Evolutionary conservation across 2,329 filamentous ascomycete genomes (phyloP).

Genomic region (Penicillium sp.): DNA sequence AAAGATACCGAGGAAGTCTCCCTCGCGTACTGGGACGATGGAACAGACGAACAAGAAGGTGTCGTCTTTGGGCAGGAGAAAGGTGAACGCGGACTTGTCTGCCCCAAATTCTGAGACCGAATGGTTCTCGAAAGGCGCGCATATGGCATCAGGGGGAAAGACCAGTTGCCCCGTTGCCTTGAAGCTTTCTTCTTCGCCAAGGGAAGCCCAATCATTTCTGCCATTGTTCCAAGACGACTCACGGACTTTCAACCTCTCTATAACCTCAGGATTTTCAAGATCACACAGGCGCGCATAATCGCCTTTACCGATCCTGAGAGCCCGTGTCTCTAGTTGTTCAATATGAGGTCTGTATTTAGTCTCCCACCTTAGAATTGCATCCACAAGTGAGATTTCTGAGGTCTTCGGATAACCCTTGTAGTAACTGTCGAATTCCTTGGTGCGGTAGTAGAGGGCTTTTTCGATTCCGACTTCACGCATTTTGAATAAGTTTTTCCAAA

Average conservation of each 20-base stretch:
- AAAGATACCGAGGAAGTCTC: slow-evolving; percentile 9
- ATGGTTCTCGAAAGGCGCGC: not conserved
- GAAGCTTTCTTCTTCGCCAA: not conserved
- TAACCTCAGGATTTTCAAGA: not conserved
- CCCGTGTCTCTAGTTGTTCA: not conserved
- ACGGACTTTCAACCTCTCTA: not conserved
- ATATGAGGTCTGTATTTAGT: not conserved
- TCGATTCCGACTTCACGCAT: not conserved
- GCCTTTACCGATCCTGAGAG: not conserved
- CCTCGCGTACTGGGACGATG: not conserved
- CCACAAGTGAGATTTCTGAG: not conserved
- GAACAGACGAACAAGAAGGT: not conserved
- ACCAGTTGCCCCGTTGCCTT: not conserved
- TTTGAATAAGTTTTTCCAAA: slow-evolving; percentile 1
- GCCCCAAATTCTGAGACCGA: not conserved
- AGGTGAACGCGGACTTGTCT: not conserved
- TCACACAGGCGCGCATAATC: not conserved
- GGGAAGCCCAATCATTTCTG: not conserved
- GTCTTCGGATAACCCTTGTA: not conserved
- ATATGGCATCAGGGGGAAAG: not conserved
- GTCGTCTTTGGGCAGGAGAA: not conserved
- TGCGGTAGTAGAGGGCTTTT: not conserved
- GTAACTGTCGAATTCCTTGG: not conserved
- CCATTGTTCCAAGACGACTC: not conserved
- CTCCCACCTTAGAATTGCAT: not conserved